Conservation (phyloP, 2,329 filamentous ascomycete genomes). For the Epichloe amarillans region DNA sequence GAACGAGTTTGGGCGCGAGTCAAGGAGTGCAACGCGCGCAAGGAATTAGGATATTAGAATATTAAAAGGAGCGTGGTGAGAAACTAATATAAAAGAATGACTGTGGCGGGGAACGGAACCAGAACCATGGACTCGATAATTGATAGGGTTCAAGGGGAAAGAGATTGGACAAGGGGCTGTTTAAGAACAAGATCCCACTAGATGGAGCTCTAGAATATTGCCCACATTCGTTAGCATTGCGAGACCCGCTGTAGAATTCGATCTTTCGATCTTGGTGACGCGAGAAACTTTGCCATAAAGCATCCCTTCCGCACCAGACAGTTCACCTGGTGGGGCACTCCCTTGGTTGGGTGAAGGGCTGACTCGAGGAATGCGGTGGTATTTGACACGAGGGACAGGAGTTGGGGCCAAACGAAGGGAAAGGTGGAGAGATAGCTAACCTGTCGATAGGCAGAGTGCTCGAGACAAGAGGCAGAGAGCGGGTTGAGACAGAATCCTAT, state of each 20-base stretch:
- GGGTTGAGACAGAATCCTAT: constrained; percentile 34
- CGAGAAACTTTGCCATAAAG: constrained; percentile 9
- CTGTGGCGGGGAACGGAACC: constrained; percentile 36
- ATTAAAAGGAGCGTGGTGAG: constrained; percentile 46
- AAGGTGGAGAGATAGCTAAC: constrained; percentile 32
- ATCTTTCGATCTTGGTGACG: constrained; percentile 11
- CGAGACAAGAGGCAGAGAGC: constrained; percentile 26
- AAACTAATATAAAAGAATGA: constrained; percentile 41
- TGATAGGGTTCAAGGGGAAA: constrained; percentile 18
- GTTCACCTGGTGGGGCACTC: constrained; percentile 11
- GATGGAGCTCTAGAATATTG: constrained; percentile 25
- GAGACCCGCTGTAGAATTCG: constrained; percentile 7
- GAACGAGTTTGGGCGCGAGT: constrained; percentile 17
- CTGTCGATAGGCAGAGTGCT: constrained; percentile 27
- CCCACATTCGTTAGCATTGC: constrained; percentile 19
- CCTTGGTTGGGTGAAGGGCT: constrained; percentile 17
- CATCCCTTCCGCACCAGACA: constrained; percentile 6
- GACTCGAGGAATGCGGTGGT: constrained; percentile 14
- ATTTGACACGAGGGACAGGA: constrained; percentile 11
- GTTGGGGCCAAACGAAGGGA: not conserved
- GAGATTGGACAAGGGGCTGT: constrained; percentile 32
- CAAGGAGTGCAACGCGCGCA: constrained; percentile 27
- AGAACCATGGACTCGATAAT: constrained; percentile 26
- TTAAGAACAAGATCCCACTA: constrained; percentile 32
- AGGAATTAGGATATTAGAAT: constrained; percentile 38